Percentiles rank a stretch among this genome's conserved stretches.
phyloP scores from a whole-genome alignment of 2,329 filamentous ascomycete species.

The Trichoderma polysporum region DNA sequence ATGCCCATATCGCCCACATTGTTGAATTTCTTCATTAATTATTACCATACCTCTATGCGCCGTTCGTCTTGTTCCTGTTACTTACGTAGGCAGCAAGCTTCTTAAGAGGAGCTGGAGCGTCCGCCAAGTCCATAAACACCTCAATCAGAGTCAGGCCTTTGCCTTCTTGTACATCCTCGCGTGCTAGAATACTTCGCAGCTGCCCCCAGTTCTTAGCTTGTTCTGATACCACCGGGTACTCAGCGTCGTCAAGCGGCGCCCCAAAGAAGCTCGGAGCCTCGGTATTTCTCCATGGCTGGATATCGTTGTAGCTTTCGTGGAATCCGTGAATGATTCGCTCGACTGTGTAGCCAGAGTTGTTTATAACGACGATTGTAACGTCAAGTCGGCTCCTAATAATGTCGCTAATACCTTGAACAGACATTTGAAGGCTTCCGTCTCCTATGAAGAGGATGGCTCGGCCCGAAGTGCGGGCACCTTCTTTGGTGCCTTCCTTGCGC shows the following conservation, averaged over 20 bases:
- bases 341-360: conserved; percentile 60
- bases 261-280: conserved; percentile 51
- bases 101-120: background rate
- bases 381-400: conserved; percentile 57
- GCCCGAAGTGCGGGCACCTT: conserved; percentile 18
- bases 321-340: conserved; percentile 58
- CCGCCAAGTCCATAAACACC: background rate
- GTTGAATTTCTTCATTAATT: no score
- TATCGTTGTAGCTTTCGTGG: conserved; percentile 54
- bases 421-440: conserved; percentile 66
- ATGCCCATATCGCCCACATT: no score
- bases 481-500: background rate
- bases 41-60: background rate
- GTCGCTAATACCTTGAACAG: conserved; percentile 63
- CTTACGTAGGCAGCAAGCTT: background rate
- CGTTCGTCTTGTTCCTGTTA: background rate
- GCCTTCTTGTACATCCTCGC: background rate
- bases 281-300: conserved; percentile 52
- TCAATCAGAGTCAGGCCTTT: conserved; percentile 10
- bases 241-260: conserved; percentile 36
- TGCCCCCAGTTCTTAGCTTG: conserved; percentile 13
- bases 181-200: background rate
- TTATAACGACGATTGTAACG: conserved; percentile 53
- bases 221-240: background rate
- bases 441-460: conserved; percentile 58